Conservation (phyloP, 2,329 filamentous ascomycete species). For the Ramularia endophylla region DNA sequence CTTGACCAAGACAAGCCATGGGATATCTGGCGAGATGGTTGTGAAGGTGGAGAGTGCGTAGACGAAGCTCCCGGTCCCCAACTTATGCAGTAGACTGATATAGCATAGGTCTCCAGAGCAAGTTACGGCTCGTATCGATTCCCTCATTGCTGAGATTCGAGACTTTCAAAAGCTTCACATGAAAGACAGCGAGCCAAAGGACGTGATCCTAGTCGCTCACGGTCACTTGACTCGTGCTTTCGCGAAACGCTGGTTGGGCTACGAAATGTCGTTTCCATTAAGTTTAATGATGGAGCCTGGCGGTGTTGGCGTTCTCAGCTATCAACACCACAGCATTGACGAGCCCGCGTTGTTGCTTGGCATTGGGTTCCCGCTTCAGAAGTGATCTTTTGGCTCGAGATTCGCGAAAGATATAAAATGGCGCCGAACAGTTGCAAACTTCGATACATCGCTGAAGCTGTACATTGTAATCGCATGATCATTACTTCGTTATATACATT, state of each 20-base stretch:
- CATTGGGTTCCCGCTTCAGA: constrained; percentile 52
- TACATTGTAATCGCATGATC: not conserved
- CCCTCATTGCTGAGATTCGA: constrained; percentile 66
- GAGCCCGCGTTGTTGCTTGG: constrained; percentile 77
- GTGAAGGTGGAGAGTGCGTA: constrained; percentile 71
- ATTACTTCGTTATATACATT: too few species aligned
- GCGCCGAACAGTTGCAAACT: too few species aligned
- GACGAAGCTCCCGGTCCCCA: not conserved
- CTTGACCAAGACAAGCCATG: constrained; percentile 50
- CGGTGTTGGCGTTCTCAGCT: constrained; percentile 76
- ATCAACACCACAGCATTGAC: constrained; percentile 70
- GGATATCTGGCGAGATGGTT: constrained; percentile 90
- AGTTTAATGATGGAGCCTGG: constrained; percentile 74
- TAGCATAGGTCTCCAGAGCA: constrained; percentile 56
- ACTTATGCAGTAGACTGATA: not conserved
- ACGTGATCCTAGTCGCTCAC: constrained; percentile 75
- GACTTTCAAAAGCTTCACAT: constrained; percentile 48
- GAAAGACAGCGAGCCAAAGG: constrained; percentile 44
- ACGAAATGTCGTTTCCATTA: constrained; percentile 60
- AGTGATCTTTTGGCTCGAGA: constrained; percentile 5
- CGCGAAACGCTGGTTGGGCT: constrained; percentile 74
- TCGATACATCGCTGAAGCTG: too few species aligned
- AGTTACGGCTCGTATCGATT: constrained; percentile 64
- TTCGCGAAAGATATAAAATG: not conserved
- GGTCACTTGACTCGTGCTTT: constrained; percentile 80